phyloP scores from a whole-genome alignment of 1,284 basidiomycete genomes.

The Ganoderma sp. region DNA sequence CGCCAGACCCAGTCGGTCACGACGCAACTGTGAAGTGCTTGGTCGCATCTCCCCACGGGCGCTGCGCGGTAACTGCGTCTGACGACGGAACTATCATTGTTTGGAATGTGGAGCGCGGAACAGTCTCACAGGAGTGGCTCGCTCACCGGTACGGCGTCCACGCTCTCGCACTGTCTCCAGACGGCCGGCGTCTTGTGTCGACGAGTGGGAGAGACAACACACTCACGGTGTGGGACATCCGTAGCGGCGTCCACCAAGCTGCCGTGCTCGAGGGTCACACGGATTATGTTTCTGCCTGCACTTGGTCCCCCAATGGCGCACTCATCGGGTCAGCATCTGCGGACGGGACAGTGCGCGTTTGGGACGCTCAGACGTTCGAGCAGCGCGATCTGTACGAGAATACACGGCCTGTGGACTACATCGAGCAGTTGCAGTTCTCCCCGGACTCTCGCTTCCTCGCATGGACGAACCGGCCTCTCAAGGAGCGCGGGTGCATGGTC shows the following conservation, averaged over 20 bases:
- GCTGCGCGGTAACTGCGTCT: neutral
- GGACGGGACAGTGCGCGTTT: conserved; percentile 6
- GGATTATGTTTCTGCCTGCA: neutral
- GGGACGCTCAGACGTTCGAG: conserved; percentile 6
- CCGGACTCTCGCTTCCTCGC: neutral
- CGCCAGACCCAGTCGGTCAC: neutral
- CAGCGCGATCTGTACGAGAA: neutral
- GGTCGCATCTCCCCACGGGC: neutral
- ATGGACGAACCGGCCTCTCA: neutral
- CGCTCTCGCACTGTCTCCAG: neutral
- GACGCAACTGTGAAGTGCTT: neutral
- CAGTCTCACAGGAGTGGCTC: neutral
- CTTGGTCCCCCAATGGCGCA: conserved; percentile 6
- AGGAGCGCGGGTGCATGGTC: neutral
- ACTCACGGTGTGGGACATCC: neutral
- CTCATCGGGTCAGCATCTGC: conserved; percentile 2
- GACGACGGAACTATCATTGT: neutral
- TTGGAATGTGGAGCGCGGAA: neutral
- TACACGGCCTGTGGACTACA: neutral
- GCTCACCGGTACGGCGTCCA: neutral
- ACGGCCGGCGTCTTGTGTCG: neutral
- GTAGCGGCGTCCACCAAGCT: neutral
- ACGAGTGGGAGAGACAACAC: neutral
- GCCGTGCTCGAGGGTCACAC: neutral
- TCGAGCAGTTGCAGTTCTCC: neutral